These are phyloP conservation scores for Colletotrichum destructivum DNA, from an alignment of 2,329 filamentous ascomycete species.

Conservation along the genomic window DNA sequence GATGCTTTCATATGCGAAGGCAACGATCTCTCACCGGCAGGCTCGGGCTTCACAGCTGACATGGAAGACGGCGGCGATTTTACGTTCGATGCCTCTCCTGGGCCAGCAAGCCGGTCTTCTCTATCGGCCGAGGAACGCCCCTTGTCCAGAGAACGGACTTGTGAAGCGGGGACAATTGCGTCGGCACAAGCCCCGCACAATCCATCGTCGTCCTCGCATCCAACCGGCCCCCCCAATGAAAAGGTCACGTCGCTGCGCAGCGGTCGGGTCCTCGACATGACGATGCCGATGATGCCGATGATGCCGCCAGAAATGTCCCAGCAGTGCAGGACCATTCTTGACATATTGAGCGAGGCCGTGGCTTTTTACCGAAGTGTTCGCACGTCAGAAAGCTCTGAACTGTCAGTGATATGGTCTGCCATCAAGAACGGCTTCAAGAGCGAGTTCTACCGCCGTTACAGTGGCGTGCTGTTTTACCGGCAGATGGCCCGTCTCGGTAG, in stretches of 20 bases:
- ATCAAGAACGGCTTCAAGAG: slow-evolving; percentile 16
- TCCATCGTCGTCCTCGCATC: too few species aligned
- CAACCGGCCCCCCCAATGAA: too few species aligned
- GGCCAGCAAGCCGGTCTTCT: too few species aligned
- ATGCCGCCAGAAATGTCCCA: slow-evolving; percentile 1
- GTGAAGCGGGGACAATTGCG: too few species aligned
- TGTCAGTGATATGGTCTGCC: slow-evolving; percentile 20
- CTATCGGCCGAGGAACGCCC: too few species aligned
- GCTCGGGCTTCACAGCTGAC: too few species aligned
- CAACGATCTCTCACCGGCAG: too few species aligned
- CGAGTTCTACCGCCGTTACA: slow-evolving; percentile 22
- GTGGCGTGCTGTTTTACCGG: slow-evolving; percentile 12
- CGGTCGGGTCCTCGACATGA: background rate
- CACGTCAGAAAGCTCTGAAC: slow-evolving; percentile 1
- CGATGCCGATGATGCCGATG: background rate
- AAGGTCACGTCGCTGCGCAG: background rate
- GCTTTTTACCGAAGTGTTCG: slow-evolving; percentile 8
- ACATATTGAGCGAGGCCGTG: slow-evolving; percentile 11
- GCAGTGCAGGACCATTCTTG: slow-evolving; percentile 1
- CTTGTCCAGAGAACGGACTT: too few species aligned
- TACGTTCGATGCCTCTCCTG: too few species aligned
- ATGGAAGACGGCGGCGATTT: too few species aligned
- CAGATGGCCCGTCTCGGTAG: slow-evolving; percentile 3
- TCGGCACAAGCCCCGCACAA: too few species aligned
- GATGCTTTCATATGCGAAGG: too few species aligned